phyloP scores from a whole-genome alignment of 1,284 basidiomycete genomes.

The Cryptococcus amylolentus region DNA sequence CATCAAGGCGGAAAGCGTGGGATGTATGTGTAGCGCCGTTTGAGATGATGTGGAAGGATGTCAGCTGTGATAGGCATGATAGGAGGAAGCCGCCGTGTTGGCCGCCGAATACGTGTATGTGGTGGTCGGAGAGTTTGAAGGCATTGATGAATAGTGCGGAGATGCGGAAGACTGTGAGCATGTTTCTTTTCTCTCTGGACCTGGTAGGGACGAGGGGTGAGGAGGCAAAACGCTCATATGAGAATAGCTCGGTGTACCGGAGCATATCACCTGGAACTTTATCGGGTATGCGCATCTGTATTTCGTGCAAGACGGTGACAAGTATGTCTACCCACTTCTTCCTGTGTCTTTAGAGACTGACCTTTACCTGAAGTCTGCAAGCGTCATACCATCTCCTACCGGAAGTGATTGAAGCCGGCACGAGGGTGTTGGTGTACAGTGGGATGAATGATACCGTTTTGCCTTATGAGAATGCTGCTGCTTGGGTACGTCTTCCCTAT shows the following conservation, averaged over 20 bases:
- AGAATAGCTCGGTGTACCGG: constrained; percentile 6
- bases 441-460: constrained; percentile 11
- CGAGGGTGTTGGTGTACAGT: constrained; percentile 7
- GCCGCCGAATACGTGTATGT: constrained; percentile 6
- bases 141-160: constrained; percentile 7
- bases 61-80: constrained; percentile 3
- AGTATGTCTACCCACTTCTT: not conserved
- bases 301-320: constrained; percentile 6
- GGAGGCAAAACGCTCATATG: too few relatives aligned
- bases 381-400: constrained; percentile 5
- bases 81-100: constrained; percentile 1
- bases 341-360: too few relatives aligned
- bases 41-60: constrained; percentile 1
- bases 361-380: constrained; percentile 4
- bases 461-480: not conserved
- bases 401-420: constrained; percentile 7
- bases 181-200: not conserved
- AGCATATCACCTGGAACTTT: constrained; percentile 3
- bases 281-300: constrained; percentile 3
- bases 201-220: too few relatives aligned
- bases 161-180: constrained; percentile 5
- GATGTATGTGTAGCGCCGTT: not conserved
- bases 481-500: constrained; percentile 4
- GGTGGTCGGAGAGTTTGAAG: constrained; percentile 6
- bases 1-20: not conserved